These are phyloP conservation scores for Cyberlindnera euphorbiae DNA, from an alignment of 805 yeast genomes.

Conservation along the genomic window DNA sequence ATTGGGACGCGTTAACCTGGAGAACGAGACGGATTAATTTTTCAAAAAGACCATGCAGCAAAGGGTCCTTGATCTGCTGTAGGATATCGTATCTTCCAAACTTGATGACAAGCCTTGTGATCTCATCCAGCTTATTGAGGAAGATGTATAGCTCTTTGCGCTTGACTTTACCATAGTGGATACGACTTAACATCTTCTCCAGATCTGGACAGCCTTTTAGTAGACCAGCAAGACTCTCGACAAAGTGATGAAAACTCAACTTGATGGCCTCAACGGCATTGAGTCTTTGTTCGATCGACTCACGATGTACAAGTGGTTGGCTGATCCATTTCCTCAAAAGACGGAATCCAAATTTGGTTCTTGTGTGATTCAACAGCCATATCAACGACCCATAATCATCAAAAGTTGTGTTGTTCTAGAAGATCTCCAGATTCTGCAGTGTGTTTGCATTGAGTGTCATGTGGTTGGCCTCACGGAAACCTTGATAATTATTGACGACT, in stretches of 20 bases:
- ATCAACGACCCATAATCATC: constrained; percentile 62
- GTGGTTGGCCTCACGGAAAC: constrained; percentile 43
- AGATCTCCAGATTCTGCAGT: constrained; percentile 68
- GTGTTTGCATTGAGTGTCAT: constrained; percentile 64
- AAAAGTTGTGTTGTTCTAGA: constrained; percentile 55
- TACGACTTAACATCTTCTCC: constrained; percentile 49
- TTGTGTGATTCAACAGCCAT: constrained; percentile 78
- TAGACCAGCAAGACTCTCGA: constrained; percentile 31
- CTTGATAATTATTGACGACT: constrained; percentile 43
- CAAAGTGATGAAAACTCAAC: constrained; percentile 33
- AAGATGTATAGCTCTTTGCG: constrained; percentile 57
- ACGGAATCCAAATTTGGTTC: constrained; percentile 72
- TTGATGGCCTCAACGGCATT: constrained; percentile 54
- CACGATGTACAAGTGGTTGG: constrained; percentile 57
- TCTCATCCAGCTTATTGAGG: constrained; percentile 36
- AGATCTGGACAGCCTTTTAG: constrained; percentile 47
- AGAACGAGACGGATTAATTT: constrained; percentile 33
- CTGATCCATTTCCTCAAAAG: constrained; percentile 67
- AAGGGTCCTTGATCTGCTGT: constrained; percentile 23
- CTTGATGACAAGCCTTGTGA: constrained; percentile 27
- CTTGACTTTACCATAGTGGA: constrained; percentile 54
- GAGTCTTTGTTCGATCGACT: constrained; percentile 53
- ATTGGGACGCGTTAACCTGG: constrained; percentile 29
- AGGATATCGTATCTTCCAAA: constrained; percentile 27
- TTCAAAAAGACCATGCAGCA: constrained; percentile 36